These are phyloP conservation scores for Hymenoscyphus fructigenus DNA, from an alignment of 2,329 filamentous ascomycete genomes.

Conservation along the genomic window DNA sequence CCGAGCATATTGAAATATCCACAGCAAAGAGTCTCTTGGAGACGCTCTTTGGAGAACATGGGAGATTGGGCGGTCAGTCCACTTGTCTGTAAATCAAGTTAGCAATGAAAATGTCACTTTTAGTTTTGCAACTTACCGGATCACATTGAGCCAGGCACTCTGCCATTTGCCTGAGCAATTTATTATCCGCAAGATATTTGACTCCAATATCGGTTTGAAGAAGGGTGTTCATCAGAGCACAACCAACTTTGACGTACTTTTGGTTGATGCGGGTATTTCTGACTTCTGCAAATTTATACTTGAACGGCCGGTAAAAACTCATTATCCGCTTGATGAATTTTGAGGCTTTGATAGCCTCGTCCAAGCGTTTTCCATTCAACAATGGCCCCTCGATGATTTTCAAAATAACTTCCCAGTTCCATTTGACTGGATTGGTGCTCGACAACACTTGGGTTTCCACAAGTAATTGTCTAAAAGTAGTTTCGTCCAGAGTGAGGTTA, in stretches of 20 bases:
- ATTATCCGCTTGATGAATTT: constrained; percentile 95
- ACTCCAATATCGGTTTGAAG: constrained; percentile 83
- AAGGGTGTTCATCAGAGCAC: constrained; percentile 81
- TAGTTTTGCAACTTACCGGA: constrained; percentile 54
- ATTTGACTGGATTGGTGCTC: constrained; percentile 88
- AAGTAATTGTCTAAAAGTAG: constrained; percentile 62
- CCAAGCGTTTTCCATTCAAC: constrained; percentile 84
- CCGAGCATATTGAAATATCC: constrained; percentile 95
- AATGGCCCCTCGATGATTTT: constrained; percentile 91
- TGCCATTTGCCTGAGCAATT: constrained; percentile 87
- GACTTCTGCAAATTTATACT: constrained; percentile 88
- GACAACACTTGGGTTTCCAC: constrained; percentile 83
- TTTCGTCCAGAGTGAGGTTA: constrained; percentile 56
- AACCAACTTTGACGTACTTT: constrained; percentile 88
- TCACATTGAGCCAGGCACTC: constrained; percentile 96
- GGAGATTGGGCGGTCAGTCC: constrained; percentile 79
- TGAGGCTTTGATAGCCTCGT: constrained; percentile 90
- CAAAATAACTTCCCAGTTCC: constrained; percentile 94
- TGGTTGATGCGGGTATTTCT: constrained; percentile 91
- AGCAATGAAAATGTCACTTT: constrained; percentile 15
- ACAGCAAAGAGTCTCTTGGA: constrained; percentile 82
- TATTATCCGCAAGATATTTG: constrained; percentile 85
- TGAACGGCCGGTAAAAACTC: constrained; percentile 95
- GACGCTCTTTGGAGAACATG: constrained; percentile 81
- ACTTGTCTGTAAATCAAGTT: constrained; percentile 51